Percentiles rank a stretch among this genome's conserved stretches.
Evolutionary conservation across 192 early-diverging fungal species (phyloP).

Genomic region (Backusella macrospora): DNA sequence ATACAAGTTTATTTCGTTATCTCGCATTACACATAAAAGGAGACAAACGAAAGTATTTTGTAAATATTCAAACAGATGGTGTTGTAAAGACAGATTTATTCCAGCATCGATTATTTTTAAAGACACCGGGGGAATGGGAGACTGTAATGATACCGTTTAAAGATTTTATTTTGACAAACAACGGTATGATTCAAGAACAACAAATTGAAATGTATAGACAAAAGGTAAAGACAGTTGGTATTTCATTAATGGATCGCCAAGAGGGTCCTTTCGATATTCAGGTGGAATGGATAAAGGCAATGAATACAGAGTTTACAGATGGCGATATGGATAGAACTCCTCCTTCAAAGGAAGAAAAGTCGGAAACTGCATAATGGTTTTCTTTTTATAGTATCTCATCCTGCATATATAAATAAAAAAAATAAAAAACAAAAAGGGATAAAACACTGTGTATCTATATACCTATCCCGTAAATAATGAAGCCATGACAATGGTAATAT

Average conservation of each 20-base stretch:
- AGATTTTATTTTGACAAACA: constrained; percentile 90
- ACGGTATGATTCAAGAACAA: constrained; percentile 83
- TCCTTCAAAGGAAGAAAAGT: neutral
- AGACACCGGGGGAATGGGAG: constrained; percentile 92
- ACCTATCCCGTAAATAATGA: too few species aligned
- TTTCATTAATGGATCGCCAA: constrained; percentile 79
- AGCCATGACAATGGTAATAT: too few species aligned
- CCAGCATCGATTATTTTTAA: constrained; percentile 90
- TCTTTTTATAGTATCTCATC: constrained; percentile 3
- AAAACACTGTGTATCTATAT: too few species aligned
- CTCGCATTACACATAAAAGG: constrained; percentile 79
- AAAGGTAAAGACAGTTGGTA: constrained; percentile 86
- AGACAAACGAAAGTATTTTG: constrained; percentile 87
- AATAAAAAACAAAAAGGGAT: too few species aligned
- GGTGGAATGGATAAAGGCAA: constrained; percentile 88
- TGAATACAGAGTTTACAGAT: constrained; percentile 77
- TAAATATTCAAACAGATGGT: constrained; percentile 89
- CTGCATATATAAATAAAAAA: neutral
- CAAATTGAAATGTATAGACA: constrained; percentile 86
- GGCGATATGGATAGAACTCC: constrained; percentile 69
- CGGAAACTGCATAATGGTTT: neutral
- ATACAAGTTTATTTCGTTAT: constrained; percentile 85
- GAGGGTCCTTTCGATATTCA: constrained; percentile 88
- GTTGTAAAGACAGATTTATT: constrained; percentile 84
- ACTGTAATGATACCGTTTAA: constrained; percentile 89